phyloP scores from a whole-genome alignment of 345 rosid genomes.

The Lepidium didymum region DNA sequence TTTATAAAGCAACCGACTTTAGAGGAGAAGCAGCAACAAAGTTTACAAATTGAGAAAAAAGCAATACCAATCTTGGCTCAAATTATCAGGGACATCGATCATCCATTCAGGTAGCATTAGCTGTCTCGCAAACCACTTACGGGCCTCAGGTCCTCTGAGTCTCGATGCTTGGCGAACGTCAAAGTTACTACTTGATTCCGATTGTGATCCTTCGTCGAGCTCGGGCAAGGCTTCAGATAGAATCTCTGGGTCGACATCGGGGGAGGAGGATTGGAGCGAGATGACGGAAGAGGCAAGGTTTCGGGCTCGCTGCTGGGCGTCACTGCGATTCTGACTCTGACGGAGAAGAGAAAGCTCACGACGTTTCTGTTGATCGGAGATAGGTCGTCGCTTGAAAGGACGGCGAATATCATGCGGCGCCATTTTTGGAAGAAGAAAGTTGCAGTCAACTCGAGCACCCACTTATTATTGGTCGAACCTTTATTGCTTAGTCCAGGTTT shows the following conservation, averaged over 20 bases:
- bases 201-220: constrained; percentile 19
- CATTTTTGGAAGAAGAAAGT: constrained; percentile 29
- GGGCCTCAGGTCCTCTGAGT: constrained; percentile 66
- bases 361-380: constrained; percentile 90
- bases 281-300: constrained; percentile 69
- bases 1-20: neutral
- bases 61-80: constrained; percentile 62
- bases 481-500: neutral
- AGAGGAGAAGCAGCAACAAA: neutral
- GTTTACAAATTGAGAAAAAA: neutral
- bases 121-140: constrained; percentile 85
- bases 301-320: constrained; percentile 84
- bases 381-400: constrained; percentile 69
- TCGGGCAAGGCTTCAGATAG: constrained; percentile 29
- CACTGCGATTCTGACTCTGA: constrained; percentile 67
- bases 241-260: constrained; percentile 35
- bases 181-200: constrained; percentile 38
- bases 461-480: neutral
- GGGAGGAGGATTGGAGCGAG: constrained; percentile 38
- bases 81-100: constrained; percentile 81
- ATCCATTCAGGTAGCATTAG: constrained; percentile 95
- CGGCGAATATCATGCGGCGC: constrained; percentile 79
- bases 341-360: constrained; percentile 74
- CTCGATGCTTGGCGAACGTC: constrained; percentile 61
- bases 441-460: neutral